phyloP scores from a whole-genome alignment of 805 yeast species.

The Pichia gijzeniarum region DNA sequence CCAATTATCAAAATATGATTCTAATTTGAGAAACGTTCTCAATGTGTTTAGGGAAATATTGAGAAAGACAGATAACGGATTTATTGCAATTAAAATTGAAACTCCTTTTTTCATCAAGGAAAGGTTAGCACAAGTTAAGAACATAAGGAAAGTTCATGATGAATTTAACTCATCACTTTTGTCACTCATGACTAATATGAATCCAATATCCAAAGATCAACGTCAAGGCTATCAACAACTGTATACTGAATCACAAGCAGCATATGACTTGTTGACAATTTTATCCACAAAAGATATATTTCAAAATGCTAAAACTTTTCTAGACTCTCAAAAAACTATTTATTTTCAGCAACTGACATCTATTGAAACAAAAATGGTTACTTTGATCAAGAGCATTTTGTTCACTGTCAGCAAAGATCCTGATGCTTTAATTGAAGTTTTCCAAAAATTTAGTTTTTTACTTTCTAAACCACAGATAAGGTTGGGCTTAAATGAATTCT shows the following conservation, averaged over 20 bases:
- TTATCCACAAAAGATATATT: background rate
- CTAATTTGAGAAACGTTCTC: constrained; percentile 54
- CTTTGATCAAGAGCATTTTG: constrained; percentile 34
- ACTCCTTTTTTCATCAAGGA: constrained; percentile 26
- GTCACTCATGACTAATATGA: background rate
- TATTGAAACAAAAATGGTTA: constrained; percentile 42
- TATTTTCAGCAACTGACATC: constrained; percentile 39
- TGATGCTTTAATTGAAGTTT: constrained; percentile 45
- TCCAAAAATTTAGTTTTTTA: constrained; percentile 43
- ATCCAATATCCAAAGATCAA: background rate
- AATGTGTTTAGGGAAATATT: constrained; percentile 66
- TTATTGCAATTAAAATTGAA: constrained; percentile 56
- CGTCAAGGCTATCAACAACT: constrained; percentile 1
- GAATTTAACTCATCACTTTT: background rate
- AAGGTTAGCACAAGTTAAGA: background rate
- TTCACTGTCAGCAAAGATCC: constrained; percentile 33
- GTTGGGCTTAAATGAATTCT: constrained; percentile 55
- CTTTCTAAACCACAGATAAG: constrained; percentile 48
- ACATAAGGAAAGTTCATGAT: background rate
- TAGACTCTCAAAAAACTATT: constrained; percentile 7
- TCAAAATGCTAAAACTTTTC: background rate
- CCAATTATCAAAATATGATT: constrained; percentile 32
- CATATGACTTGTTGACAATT: background rate
- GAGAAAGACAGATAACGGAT: constrained; percentile 66
- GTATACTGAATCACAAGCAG: constrained; percentile 3